Percentiles rank a stretch among this genome's conserved stretches.
phyloP scores from a whole-genome alignment of 176 grass and related monocot species.

The Musa troglodytarum region DNA sequence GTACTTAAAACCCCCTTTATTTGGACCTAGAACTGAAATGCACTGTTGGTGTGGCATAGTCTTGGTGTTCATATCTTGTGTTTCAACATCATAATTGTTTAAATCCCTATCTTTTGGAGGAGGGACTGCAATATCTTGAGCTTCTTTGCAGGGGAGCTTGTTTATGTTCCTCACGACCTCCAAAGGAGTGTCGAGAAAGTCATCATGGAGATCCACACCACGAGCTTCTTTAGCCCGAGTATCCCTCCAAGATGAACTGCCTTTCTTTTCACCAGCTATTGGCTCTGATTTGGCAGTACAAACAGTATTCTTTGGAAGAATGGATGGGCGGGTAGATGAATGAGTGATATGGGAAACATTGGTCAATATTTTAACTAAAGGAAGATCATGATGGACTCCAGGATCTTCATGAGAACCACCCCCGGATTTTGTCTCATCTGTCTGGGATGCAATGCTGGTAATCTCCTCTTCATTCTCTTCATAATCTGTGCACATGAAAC shows the following conservation, averaged over 20 bases:
- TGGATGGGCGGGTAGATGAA: constrained; percentile 19
- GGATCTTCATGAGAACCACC: constrained; percentile 17
- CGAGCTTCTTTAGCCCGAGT: constrained; percentile 5
- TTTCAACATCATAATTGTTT: constrained; percentile 66
- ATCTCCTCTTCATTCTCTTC: not conserved
- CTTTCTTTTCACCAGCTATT: not conserved
- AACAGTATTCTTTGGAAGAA: not conserved
- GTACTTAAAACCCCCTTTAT: constrained; percentile 55
- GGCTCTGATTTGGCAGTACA: not conserved
- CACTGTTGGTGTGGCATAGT: constrained; percentile 28
- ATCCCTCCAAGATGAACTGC: constrained; percentile 1
- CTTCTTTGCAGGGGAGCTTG: constrained; percentile 24
- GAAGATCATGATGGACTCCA: constrained; percentile 16
- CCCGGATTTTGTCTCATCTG: constrained; percentile 22
- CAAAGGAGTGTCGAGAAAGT: constrained; percentile 8
- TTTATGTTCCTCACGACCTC: not conserved
- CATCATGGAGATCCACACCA: constrained; percentile 3
- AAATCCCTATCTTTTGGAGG: constrained; percentile 67
- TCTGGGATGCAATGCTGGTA: constrained; percentile 12
- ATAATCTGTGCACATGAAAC: not conserved
- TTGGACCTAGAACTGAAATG: constrained; percentile 36
- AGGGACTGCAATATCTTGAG: constrained; percentile 30
- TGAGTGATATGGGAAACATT: not conserved
- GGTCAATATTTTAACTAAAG: not conserved
- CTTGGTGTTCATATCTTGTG: constrained; percentile 53